Percentiles rank a stretch among this genome's conserved stretches.
phyloP scores from a whole-genome alignment of 2,329 filamentous ascomycete species.

The Stachybotrys elegans region DNA sequence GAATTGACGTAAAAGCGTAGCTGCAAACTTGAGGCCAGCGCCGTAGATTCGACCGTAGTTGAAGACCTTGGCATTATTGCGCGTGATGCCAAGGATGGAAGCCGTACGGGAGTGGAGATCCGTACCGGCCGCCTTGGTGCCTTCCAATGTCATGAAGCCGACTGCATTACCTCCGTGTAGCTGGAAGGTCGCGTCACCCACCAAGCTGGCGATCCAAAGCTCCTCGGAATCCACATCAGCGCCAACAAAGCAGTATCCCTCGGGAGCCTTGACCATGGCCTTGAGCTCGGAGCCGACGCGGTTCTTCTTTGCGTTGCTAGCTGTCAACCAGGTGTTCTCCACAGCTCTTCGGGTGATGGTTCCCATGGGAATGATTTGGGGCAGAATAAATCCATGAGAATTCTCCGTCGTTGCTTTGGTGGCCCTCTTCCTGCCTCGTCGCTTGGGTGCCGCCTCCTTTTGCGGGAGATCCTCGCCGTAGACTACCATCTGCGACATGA shows the following conservation, averaged over 20 bases:
- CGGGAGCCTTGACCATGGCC: slow-evolving; percentile 88
- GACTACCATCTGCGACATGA: slow-evolving; percentile 92
- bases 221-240: slow-evolving; percentile 97
- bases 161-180: slow-evolving; percentile 95
- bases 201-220: slow-evolving; percentile 93
- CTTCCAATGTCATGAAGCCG: slow-evolving; percentile 98
- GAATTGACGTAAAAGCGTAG: slow-evolving; percentile 86
- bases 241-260: slow-evolving; percentile 89
- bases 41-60: slow-evolving; percentile 99
- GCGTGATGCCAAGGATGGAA: slow-evolving; percentile 83
- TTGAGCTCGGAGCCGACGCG: slow-evolving; percentile 95
- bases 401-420: slow-evolving; percentile 15
- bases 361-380: slow-evolving; percentile 96
- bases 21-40: slow-evolving; percentile 91
- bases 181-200: slow-evolving; percentile 92
- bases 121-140: slow-evolving; percentile 88
- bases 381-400: slow-evolving; percentile 72
- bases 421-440: slow-evolving; percentile 6
- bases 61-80: slow-evolving; percentile 95
- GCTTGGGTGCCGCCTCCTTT: slow-evolving; percentile 1
- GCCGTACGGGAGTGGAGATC: slow-evolving; percentile 94
- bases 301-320: slow-evolving; percentile 94
- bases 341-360: slow-evolving; percentile 92
- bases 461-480: slow-evolving; percentile 60
- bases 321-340: slow-evolving; percentile 97